Base-by-base conservation (phyloP, 2,329 filamentous ascomycete species). In the Talaromyces pinophilus region DNA sequence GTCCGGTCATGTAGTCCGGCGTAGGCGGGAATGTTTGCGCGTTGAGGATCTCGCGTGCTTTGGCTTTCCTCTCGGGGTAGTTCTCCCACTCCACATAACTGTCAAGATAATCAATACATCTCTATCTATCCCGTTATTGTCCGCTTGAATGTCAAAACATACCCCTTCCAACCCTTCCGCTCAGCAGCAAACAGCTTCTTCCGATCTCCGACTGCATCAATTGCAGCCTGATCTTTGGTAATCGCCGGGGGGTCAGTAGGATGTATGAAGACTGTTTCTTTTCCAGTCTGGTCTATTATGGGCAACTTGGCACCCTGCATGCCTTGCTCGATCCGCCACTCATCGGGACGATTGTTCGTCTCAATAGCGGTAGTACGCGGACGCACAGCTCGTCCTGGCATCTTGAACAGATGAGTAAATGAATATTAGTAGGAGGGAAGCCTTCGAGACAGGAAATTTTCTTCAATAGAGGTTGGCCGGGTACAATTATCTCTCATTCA, bases 61-160 rank as follows among this genome's bases (percentile, higher is more conserved):
- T 78, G 30, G 81, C 82, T 71, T 89, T 89, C 76, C 90, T 91
- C 59, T 90, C 87, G 0, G 89, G 88, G 63, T 90, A 89, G 13
- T 86, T 82, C 72, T 90, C 88, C 88, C 88, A 90, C 71, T 90
- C 88, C 5, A 92, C 81, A 67, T 90, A 91, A 7, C 86, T 77
- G 48, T 25, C 25, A 52, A 52, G 13, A 52, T 28, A 52, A 28
- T 52, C 3, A 52, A 6, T 17, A 28, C 44, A 7, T 44, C 17
- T 44, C n/a, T 42, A 13, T 48, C 2, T 22, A 22, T 5, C n/a
- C 5, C 11, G 11, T 25, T 52, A 7, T 52, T 52, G 48, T 17
- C 13, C 2, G 22, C 19, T 11, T 52, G 48, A 52, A 15, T 28
- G 48, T 30, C 48, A 52, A n/a, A n/a, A 35, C 44, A 8, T 73